Base-by-base conservation (phyloP, 768 basidiomycete species). In the Lentinula boryana region DNA sequence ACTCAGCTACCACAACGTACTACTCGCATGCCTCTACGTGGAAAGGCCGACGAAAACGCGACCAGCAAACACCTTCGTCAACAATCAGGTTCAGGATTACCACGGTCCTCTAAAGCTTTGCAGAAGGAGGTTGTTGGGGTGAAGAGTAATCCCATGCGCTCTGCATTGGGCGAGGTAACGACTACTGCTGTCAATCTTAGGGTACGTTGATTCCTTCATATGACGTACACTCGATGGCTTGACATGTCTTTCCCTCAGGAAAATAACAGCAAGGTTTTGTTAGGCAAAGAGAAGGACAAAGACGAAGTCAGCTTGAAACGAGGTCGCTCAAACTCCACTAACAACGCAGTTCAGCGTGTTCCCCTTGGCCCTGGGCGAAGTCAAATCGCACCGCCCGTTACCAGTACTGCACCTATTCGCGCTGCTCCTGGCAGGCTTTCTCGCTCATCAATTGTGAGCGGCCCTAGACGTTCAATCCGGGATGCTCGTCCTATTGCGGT, bases 151-250 rank as follows among this genome's bases (percentile, higher is more conserved):
- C 5, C 49, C 8, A 84, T 86, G 70, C 83, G 93, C 65, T 80
- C 87, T 35, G 91, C 86, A 43, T 80, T 95, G 54, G 84, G 86
- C 61, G 93, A 94, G 74, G 92, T 95, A 64, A 89, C 89, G 49
- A 86, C 83, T 55, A 83, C 83, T 63, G 86, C 87, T 60, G 83
- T 91, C 56, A 91, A 91, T 72, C 84, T 85, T 70, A 91, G 88
- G 77, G 89, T 88, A 68, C 64, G 82, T 70, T 36, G 40, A 53
- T 62, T 63, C 31, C 38, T 54, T 44, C 32, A 55, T 50, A 32
- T 58, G 60, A 40, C 18, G 44, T 40, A 51, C 48, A 43, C 49
- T n/a, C 35, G 27, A 46, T 40, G 43, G 60, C 57, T 51, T 57
- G 48, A 33, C 35, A 52, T 27, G 15, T 31, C 44, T 56, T 69